Percentiles rank a stretch among this genome's conserved stretches.
Conservation (phyloP, 345 rosid species). For the Eucalyptus decipiens region DNA sequence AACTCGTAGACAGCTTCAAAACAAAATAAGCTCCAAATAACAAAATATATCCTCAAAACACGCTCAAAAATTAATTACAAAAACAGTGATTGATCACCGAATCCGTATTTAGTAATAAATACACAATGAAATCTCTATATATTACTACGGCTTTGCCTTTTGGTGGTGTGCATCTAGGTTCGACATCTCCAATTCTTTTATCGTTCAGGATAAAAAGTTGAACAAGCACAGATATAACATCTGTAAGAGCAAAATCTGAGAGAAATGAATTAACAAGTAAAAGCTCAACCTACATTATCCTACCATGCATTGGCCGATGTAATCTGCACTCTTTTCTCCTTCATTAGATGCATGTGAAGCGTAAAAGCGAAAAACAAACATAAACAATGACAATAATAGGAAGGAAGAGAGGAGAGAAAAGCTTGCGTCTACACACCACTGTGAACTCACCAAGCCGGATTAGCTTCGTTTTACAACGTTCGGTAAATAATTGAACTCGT, state of each 20-base stretch:
- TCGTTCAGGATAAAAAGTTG: accelerated
- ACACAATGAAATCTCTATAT: too few relatives aligned
- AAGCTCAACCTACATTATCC: background rate
- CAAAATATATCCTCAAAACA: too few relatives aligned
- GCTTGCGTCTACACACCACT: too few relatives aligned
- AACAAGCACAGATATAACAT: too few relatives aligned
- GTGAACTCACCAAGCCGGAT: background rate
- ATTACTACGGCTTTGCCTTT: too few relatives aligned
- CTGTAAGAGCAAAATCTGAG: too few relatives aligned
- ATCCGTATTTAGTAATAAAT: too few relatives aligned
- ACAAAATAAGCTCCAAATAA: too few relatives aligned
- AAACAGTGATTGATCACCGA: accelerated
- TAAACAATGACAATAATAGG: too few relatives aligned
- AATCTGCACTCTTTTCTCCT: background rate
- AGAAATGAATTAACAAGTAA: background rate
- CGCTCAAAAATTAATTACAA: too few relatives aligned
- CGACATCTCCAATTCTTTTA: accelerated
- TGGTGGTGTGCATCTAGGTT: accelerated
- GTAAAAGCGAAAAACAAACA: background rate
- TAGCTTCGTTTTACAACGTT: background rate
- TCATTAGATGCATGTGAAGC: background rate
- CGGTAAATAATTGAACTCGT: background rate
- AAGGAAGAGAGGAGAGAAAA: too few relatives aligned
- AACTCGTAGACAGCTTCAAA: too few relatives aligned
- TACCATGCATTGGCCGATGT: background rate